Evolutionary conservation across 2,329 filamentous ascomycete genomes (phyloP).

Genomic region (Colletotrichum sublineola): DNA sequence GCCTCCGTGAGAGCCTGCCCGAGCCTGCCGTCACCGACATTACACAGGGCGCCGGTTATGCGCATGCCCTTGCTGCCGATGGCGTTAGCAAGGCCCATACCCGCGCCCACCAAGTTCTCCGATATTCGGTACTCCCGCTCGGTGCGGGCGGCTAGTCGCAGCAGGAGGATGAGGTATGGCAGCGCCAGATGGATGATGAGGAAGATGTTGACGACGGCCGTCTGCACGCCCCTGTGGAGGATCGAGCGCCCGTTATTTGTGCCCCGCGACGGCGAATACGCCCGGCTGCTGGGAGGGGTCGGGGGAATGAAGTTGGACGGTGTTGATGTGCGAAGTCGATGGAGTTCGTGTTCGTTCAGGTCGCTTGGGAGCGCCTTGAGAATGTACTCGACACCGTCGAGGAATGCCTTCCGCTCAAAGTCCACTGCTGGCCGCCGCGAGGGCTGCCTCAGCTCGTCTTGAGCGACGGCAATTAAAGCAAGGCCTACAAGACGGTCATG

Average conservation of each 20-base stretch:
- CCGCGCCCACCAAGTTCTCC: slow-evolving; percentile 65
- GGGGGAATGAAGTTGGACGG: slow-evolving; percentile 52
- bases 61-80: slow-evolving; percentile 65
- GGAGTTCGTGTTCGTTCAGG: slow-evolving; percentile 66
- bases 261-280: slow-evolving; percentile 46
- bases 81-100: slow-evolving; percentile 65
- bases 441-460: slow-evolving; percentile 34
- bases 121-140: slow-evolving; percentile 77
- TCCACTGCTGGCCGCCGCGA: slow-evolving; percentile 35
- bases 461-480: slow-evolving; percentile 35
- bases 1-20: slow-evolving; percentile 69
- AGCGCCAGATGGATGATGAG: slow-evolving; percentile 71
- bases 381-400: slow-evolving; percentile 74
- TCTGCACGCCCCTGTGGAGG: slow-evolving; percentile 70
- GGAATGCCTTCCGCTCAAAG: slow-evolving; percentile 70
- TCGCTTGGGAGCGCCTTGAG: slow-evolving; percentile 72
- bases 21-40: slow-evolving; percentile 74
- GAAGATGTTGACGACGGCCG: slow-evolving; percentile 69
- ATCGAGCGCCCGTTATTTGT: slow-evolving; percentile 55
- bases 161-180: slow-evolving; percentile 69
- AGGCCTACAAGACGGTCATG: slow-evolving; percentile 23
- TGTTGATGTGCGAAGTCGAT: slow-evolving; percentile 65
- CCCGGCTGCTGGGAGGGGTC: slow-evolving; percentile 42
- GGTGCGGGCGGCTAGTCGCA: slow-evolving; percentile 69
- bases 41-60: slow-evolving; percentile 67